A percentile compares a stretch with the other conserved stretches of the same genome.
These are phyloP conservation scores for Lophiotrema nucula DNA, from an alignment of 495 filamentous ascomycete genomes.

Conservation along the genomic window DNA sequence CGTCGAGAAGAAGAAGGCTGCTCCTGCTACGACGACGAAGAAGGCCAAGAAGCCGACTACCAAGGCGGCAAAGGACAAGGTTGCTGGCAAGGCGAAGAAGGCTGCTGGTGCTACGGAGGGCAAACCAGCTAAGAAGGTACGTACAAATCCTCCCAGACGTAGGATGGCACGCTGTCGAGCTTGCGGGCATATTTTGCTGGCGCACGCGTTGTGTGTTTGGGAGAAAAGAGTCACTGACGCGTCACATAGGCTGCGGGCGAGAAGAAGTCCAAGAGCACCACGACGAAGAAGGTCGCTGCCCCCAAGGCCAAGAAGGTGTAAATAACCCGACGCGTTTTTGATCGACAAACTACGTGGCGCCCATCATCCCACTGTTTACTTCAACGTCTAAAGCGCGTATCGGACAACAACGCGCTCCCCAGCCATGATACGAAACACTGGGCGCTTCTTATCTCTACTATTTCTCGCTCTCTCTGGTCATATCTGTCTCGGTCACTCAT, in stretches of 20 bases:
- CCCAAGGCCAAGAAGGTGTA: slow-evolving; percentile 25
- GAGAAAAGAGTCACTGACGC: neutral
- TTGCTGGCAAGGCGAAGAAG: slow-evolving; percentile 40
- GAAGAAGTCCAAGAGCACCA: slow-evolving; percentile 28
- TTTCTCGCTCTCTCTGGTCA: neutral
- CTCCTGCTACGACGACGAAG: slow-evolving; percentile 12
- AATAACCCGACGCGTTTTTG: neutral
- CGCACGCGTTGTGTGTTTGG: neutral
- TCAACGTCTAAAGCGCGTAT: neutral
- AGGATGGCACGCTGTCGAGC: too few species aligned
- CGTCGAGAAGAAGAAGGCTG: slow-evolving; percentile 26
- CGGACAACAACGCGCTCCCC: neutral
- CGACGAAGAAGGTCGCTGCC: slow-evolving; percentile 24
- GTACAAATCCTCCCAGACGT: too few species aligned
- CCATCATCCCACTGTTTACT: neutral
- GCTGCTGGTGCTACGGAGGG: slow-evolving; percentile 24
- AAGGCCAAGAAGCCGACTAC: slow-evolving; percentile 14
- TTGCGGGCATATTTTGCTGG: neutral
- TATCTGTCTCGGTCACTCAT: neutral
- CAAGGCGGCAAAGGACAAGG: slow-evolving; percentile 35
- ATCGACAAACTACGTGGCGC: too few species aligned
- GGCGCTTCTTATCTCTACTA: neutral
- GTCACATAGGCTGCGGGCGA: slow-evolving; percentile 25
- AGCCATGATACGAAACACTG: neutral
- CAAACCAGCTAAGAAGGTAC: slow-evolving; percentile 34